phyloP scores from a whole-genome alignment of 345 rosid genomes.

The Eucalyptus albens region DNA sequence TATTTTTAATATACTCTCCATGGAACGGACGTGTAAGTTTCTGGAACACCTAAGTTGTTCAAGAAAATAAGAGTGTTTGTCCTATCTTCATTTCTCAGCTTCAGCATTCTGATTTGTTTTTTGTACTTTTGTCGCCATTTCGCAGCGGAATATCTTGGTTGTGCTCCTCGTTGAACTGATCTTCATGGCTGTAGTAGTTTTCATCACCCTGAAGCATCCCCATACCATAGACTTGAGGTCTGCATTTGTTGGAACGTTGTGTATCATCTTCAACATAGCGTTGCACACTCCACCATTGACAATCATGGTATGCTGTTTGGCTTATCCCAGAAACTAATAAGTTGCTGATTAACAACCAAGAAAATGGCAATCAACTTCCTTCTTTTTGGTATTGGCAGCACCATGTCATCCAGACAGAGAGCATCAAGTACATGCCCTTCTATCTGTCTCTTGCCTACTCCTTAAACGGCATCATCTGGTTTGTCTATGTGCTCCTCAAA shows the following conservation, averaged over 20 bases:
- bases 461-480: conserved; percentile 45
- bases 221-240: conserved; percentile 12
- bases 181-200: conserved; percentile 22
- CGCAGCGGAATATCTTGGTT: conserved; percentile 11
- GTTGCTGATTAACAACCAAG: neutral
- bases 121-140: neutral
- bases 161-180: conserved; percentile 21
- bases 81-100: neutral
- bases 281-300: conserved; percentile 65
- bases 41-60: neutral
- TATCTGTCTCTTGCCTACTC: conserved; percentile 38
- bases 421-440: conserved; percentile 86
- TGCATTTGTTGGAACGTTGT: conserved; percentile 23
- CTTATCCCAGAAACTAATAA: neutral
- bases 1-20: conserved; percentile 34
- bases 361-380: neutral
- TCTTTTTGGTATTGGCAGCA: neutral
- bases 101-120: neutral
- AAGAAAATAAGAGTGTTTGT: neutral
- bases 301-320: conserved; percentile 30
- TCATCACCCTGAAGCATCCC: conserved; percentile 10
- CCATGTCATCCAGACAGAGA: conserved; percentile 51
- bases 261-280: conserved; percentile 17
- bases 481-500: conserved; percentile 31
- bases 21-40: conserved; percentile 12